A percentile compares a stretch with the other conserved stretches of the same genome.
Conservation (phyloP, 495 filamentous ascomycete genomes). For the Hypoxylon cercidicola region DNA sequence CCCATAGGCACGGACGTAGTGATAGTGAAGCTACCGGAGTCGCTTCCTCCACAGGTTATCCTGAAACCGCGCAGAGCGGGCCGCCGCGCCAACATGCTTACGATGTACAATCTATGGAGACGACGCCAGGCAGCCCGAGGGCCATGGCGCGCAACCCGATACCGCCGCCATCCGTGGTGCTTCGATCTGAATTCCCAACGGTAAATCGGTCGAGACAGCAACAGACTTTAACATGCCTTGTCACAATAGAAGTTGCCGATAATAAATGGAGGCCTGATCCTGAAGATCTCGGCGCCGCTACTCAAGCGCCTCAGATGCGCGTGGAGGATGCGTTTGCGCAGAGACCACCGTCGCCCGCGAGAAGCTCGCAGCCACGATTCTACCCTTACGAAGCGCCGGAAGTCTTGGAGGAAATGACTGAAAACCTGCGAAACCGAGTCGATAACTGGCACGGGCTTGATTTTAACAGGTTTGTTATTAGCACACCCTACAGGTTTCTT, state of each 20-base stretch:
- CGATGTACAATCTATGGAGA: slow-evolving; percentile 96
- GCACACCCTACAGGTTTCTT: background rate
- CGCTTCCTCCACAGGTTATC: slow-evolving; percentile 79
- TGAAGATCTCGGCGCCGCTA: slow-evolving; percentile 77
- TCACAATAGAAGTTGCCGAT: slow-evolving; percentile 94
- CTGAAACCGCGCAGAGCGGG: slow-evolving; percentile 68
- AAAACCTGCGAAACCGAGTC: slow-evolving; percentile 83
- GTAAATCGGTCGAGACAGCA: slow-evolving; percentile 91
- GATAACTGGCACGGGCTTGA: slow-evolving; percentile 99
- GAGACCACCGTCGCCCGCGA: slow-evolving; percentile 63
- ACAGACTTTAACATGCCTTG: slow-evolving; percentile 91
- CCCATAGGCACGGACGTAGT: slow-evolving; percentile 78
- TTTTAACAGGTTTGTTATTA: slow-evolving; percentile 74
- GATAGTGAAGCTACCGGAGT: slow-evolving; percentile 74
- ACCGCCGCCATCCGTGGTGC: slow-evolving; percentile 86
- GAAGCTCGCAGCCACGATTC: slow-evolving; percentile 61
- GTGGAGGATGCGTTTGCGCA: slow-evolving; percentile 57
- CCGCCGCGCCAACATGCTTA: slow-evolving; percentile 85
- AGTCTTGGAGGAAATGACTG: slow-evolving; percentile 83
- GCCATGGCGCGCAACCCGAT: slow-evolving; percentile 86
- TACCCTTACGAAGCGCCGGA: slow-evolving; percentile 71
- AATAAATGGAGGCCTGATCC: slow-evolving; percentile 89
- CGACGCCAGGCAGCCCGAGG: slow-evolving; percentile 79
- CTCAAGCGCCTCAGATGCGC: slow-evolving; percentile 58
- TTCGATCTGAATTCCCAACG: slow-evolving; percentile 96